Conservation (phyloP, 495 filamentous ascomycete genomes). For the Extremus antarcticus region DNA sequence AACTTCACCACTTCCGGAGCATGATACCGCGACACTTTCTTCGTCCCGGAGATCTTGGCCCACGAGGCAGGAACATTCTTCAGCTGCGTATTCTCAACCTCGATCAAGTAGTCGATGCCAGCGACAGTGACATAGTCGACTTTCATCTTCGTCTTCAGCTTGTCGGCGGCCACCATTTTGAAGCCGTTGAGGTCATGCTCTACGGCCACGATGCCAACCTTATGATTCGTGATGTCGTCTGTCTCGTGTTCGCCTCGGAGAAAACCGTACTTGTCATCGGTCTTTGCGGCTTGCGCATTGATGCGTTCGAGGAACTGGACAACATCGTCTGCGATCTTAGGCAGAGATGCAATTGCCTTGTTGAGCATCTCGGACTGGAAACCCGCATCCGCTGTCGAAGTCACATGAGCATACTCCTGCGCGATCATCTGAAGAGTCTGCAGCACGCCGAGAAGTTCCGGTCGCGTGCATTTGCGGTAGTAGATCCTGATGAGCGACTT, state of each 20-base stretch:
- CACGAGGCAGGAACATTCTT: conserved; percentile 86
- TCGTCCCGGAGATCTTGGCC: conserved; percentile 88
- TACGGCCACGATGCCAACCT: conserved; percentile 81
- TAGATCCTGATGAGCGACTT: conserved; percentile 90
- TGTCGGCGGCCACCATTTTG: conserved; percentile 56
- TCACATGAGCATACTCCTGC: conserved; percentile 57
- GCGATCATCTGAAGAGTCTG: conserved; percentile 77
- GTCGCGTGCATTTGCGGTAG: conserved; percentile 72
- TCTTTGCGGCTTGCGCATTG: conserved; percentile 69
- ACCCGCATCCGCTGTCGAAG: conserved; percentile 53
- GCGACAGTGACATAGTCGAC: conserved; percentile 70
- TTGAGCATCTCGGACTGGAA: conserved; percentile 64
- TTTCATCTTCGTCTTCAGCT: conserved; percentile 55
- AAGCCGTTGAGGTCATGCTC: conserved; percentile 79
- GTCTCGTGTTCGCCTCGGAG: conserved; percentile 80
- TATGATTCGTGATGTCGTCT: conserved; percentile 74
- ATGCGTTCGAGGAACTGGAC: conserved; percentile 69
- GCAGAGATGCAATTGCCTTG: conserved; percentile 63
- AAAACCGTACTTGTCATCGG: conserved; percentile 87
- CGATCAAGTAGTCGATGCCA: conserved; percentile 90
- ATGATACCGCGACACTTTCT: conserved; percentile 86
- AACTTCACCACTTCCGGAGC: conserved; percentile 77
- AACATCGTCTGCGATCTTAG: conserved; percentile 61
- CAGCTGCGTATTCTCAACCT: conserved; percentile 70
- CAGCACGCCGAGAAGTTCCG: conserved; percentile 74